phyloP scores from a whole-genome alignment of 306 rosid species.

The Malus fusca region DNA sequence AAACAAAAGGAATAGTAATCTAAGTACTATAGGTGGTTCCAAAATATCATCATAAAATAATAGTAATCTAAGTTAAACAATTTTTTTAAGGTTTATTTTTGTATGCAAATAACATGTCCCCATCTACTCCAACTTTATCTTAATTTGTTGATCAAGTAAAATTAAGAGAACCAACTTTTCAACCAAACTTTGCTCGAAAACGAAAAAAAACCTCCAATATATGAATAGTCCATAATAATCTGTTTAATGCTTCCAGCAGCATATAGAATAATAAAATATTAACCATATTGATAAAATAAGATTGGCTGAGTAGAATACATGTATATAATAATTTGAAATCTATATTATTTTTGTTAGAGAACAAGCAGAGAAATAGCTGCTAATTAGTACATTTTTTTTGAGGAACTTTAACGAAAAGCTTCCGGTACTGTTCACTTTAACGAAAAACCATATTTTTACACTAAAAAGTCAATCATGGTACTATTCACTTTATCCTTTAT shows the following conservation, averaged over 20 bases:
- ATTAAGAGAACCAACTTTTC: not conserved
- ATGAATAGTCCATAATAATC: not conserved
- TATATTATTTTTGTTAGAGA: not conserved
- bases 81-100: too few species aligned
- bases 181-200: not conserved
- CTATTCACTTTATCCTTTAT: too few species aligned
- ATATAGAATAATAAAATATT: not conserved
- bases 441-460: too few species aligned
- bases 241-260: not conserved
- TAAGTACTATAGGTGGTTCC: not conserved
- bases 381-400: not conserved
- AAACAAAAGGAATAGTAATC: not conserved
- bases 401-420: too few species aligned
- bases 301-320: not conserved
- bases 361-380: not conserved
- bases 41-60: not conserved
- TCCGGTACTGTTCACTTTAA: too few species aligned
- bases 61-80: too few species aligned
- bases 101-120: not conserved
- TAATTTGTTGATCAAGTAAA: not conserved
- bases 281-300: not conserved
- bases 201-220: not conserved
- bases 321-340: not conserved
- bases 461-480: too few species aligned
- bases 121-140: not conserved